Conservation (phyloP, 768 basidiomycete genomes). For the Kwoniella pini region DNA sequence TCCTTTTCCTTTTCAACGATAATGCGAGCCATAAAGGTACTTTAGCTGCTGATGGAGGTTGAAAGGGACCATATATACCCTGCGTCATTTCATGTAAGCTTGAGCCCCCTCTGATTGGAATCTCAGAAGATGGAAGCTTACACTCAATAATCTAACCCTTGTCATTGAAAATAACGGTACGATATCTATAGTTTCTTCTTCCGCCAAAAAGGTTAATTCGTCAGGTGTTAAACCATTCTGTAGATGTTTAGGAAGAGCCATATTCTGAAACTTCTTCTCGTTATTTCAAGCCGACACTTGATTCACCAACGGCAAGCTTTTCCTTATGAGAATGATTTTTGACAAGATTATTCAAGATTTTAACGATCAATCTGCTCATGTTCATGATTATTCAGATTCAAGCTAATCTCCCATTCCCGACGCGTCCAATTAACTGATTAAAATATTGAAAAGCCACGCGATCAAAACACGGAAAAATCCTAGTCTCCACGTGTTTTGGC, state of each 20-base stretch:
- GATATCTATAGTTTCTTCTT: conserved; percentile 79
- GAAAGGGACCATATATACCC: conserved; percentile 91
- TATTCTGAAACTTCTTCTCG: conserved; percentile 55
- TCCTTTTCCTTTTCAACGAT: conserved; percentile 89
- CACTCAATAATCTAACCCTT: conserved; percentile 86
- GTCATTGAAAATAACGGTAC: conserved; percentile 89
- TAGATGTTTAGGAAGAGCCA: conserved; percentile 76
- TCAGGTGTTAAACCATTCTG: conserved; percentile 73
- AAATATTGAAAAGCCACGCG: no score
- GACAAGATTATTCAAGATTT: no score
- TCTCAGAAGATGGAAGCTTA: conserved; percentile 52
- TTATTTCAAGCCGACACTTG: background rate
- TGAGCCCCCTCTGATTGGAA: conserved; percentile 11
- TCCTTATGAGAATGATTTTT: no score
- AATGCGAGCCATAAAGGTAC: conserved; percentile 97
- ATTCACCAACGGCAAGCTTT: no score
- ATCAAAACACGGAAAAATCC: no score
- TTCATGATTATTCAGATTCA: background rate
- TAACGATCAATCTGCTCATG: background rate
- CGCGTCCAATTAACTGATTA: background rate
- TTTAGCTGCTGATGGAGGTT: conserved; percentile 77
- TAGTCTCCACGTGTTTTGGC: no score
- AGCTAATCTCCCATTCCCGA: background rate
- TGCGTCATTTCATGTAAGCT: no score
- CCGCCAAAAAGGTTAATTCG: conserved; percentile 86